Evolutionary conservation across 2,329 filamentous ascomycete species (phyloP).

Genomic region (Penicillium occitanis): DNA sequence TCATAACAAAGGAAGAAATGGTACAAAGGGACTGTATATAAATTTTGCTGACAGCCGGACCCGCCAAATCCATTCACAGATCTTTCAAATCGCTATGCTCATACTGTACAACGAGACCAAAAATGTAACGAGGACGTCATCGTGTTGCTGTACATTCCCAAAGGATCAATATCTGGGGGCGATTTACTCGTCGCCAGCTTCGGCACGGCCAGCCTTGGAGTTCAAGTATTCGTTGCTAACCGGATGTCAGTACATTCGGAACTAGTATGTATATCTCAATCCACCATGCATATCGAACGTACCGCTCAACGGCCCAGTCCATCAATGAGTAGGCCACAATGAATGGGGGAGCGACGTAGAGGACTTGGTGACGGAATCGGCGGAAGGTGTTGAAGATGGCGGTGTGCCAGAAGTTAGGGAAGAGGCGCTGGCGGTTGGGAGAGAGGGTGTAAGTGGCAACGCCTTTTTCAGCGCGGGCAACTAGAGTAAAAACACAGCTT

Average conservation of each 20-base stretch:
- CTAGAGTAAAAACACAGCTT: conserved; percentile 34
- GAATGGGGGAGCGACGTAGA: conserved; percentile 83
- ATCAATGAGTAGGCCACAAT: conserved; percentile 76
- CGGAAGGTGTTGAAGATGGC: conserved; percentile 96
- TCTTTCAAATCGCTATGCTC: conserved; percentile 14
- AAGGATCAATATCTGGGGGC: background rate
- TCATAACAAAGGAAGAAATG: conserved; percentile 6
- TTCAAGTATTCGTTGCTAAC: conserved; percentile 52
- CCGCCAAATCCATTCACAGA: conserved; percentile 1
- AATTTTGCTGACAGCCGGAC: background rate
- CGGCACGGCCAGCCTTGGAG: conserved; percentile 49
- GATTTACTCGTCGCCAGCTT: conserved; percentile 35
- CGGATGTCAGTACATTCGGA: background rate
- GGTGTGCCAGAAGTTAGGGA: conserved; percentile 73
- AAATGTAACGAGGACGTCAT: background rate
- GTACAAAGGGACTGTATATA: conserved; percentile 16
- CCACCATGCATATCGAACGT: conserved; percentile 27
- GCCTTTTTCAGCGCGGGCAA: conserved; percentile 54
- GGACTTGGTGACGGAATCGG: conserved; percentile 78
- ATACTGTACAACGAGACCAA: conserved; percentile 18
- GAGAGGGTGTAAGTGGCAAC: conserved; percentile 72
- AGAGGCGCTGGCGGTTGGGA: conserved; percentile 83
- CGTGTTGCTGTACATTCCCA: conserved; percentile 11
- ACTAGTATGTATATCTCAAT: too few species aligned
- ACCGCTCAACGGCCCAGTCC: conserved; percentile 91